These are phyloP conservation scores for Pseudogymnoascus sp. DNA, from an alignment of 2,329 filamentous ascomycete species.

Conservation along the genomic window DNA sequence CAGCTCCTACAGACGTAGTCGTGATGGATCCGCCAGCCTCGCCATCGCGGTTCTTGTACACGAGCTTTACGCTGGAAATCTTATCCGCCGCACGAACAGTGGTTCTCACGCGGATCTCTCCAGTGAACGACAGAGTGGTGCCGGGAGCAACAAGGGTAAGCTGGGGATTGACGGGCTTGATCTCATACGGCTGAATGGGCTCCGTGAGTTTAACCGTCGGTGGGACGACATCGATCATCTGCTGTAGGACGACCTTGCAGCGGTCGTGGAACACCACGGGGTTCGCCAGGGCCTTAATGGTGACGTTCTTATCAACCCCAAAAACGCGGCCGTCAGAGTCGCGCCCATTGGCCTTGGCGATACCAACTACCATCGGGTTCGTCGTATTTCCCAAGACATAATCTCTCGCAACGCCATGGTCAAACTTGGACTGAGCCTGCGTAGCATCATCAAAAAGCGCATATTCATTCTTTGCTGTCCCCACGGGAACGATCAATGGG, in stretches of 20 bases:
- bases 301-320: conserved; percentile 48
- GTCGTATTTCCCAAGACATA: conserved; percentile 47
- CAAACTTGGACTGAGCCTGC: conserved; percentile 37
- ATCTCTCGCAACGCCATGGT: conserved; percentile 50
- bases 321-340: conserved; percentile 52
- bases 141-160: conserved; percentile 45
- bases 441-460: conserved; percentile 42
- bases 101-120: conserved; percentile 50
- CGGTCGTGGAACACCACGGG: conserved; percentile 37
- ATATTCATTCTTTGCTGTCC: conserved; percentile 36
- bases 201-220: conserved; percentile 42
- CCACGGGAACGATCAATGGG: conserved; percentile 43
- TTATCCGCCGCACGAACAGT: conserved; percentile 36
- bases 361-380: conserved; percentile 49
- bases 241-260: conserved; percentile 47
- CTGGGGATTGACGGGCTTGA: conserved; percentile 53
- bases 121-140: conserved; percentile 41
- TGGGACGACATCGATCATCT: conserved; percentile 57
- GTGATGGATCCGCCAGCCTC: conserved; percentile 40
- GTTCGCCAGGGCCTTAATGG: conserved; percentile 42
- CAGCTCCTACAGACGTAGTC: conserved; percentile 40
- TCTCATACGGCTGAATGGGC: conserved; percentile 47
- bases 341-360: conserved; percentile 37
- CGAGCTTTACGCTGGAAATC: conserved; percentile 43
- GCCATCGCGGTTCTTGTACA: conserved; percentile 50